Evolutionary conservation across 2,329 filamentous ascomycete species (phyloP), one percentile per base, ranked within the genome.

Genomic region (Sphaerulina vaccinii): DNA sequence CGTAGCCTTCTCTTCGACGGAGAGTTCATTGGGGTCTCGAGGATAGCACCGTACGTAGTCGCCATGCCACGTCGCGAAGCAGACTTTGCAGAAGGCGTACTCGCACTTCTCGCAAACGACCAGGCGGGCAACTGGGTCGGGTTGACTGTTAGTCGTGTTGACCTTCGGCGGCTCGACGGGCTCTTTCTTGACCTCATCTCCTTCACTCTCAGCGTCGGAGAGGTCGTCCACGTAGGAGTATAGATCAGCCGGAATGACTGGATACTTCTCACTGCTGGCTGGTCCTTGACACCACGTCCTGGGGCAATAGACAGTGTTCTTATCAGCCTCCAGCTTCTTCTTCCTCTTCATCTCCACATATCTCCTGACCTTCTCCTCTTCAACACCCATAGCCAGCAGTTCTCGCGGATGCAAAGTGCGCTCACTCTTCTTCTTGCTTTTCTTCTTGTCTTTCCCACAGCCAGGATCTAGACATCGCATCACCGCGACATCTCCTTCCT

Each of bases 281-380:
- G 91, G 88, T 5, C 90, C 91, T 69, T 93, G 88, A 68, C 93
- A 99, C 89, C 91, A 96, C 50, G 84, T 79, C 7, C 93, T 83
- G 0, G 93, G 93, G 65, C 93, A 99, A 69, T 95, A 97, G 27
- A 96, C 81, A 0, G 91, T 96, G 52, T 85, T 86, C 65, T 91
- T 95, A 71, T 97, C 91, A 0, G 89, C 85, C 70, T 97, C 93
- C 2, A 97, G 81, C 68, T 90, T 87, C 59, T 87, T 88, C 74
- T 97, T 97, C 65, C 95, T 88, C 73, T 93, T 96, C 55, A 97
- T 79, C 32, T 84, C 84, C 3, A 95, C 88, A 68, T 95, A 99
- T 49, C 93, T 86, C 65, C 88, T 85, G 2, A 96, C 90, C 27
- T 79, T 80, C 13, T 87, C 83, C 52, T 86, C 80, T 7, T 70